Evolutionary conservation across 495 filamentous ascomycete species (phyloP).

Genomic region (Ramalina intermedia): DNA sequence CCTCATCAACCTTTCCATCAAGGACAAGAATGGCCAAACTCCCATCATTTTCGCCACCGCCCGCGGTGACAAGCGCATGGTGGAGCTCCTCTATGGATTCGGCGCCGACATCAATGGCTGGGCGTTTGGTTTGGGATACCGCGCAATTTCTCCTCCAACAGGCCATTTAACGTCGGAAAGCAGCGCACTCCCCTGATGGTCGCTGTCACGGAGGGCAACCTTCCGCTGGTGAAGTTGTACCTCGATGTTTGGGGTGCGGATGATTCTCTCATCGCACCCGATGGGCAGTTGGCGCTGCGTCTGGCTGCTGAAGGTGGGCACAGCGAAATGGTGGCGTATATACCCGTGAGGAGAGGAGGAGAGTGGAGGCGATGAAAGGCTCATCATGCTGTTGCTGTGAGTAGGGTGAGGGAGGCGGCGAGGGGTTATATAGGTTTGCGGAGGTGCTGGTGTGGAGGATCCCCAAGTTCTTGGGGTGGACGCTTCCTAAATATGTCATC

Average conservation of each 20-base stretch:
- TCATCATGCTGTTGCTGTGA: background rate
- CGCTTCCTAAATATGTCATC: background rate
- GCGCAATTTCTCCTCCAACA: too few species aligned
- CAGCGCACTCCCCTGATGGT: background rate
- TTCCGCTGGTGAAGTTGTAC: background rate
- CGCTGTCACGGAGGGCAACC: background rate
- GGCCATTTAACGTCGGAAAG: background rate
- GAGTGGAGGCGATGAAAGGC: background rate
- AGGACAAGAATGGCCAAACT: background rate
- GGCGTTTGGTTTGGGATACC: background rate
- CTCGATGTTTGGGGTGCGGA: background rate
- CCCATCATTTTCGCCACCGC: background rate
- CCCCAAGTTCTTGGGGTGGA: background rate
- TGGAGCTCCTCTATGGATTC: background rate
- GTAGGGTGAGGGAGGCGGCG: background rate
- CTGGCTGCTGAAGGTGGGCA: background rate
- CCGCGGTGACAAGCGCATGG: background rate
- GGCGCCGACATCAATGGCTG: background rate
- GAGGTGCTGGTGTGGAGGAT: background rate
- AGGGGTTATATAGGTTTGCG: background rate
- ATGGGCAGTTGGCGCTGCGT: background rate
- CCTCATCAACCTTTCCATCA: background rate
- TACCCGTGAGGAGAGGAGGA: background rate
- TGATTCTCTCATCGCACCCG: background rate
- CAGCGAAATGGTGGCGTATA: background rate